Percentiles rank a stretch among this genome's conserved stretches.
Conservation (phyloP, 257 asterid species). For the Prunella vulgaris region DNA sequence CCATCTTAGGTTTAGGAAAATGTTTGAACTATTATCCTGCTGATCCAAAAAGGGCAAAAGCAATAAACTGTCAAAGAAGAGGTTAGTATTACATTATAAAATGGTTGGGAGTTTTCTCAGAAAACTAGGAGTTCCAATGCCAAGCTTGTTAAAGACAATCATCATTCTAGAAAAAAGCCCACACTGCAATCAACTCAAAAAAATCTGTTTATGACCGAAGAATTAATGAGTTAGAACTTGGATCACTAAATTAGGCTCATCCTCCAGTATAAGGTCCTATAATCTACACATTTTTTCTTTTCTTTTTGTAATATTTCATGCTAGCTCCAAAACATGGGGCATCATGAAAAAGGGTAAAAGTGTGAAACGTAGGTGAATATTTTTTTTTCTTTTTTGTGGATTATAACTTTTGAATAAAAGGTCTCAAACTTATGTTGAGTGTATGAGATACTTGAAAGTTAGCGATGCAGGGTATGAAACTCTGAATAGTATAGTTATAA, state of each 20-base stretch:
- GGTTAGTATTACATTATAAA: not conserved
- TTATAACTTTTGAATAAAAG: not conserved
- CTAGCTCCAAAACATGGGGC: slow-evolving; percentile 7
- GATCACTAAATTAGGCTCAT: not conserved
- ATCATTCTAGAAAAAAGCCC: not conserved
- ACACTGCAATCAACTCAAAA: not conserved
- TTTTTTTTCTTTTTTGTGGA: not conserved
- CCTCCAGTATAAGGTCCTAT: not conserved
- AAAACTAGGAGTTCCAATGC: not conserved
- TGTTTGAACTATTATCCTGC: not conserved
- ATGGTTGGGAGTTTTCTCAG: not conserved
- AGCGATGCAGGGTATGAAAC: not conserved
- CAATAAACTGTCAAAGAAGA: not conserved
- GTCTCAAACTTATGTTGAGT: not conserved
- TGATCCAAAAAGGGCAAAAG: not conserved
- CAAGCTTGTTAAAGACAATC: not conserved
- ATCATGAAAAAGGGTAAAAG: not conserved
- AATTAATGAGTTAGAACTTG: not conserved
- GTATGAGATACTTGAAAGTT: not conserved
- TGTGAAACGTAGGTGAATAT: too few relatives aligned
- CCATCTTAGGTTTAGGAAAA: not conserved
- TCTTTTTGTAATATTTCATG: not conserved
- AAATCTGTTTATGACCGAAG: not conserved
- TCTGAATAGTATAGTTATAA: not conserved
- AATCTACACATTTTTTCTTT: not conserved